Conservation (phyloP, 2,329 filamentous ascomycete genomes). For the Alternaria ethzedia region DNA sequence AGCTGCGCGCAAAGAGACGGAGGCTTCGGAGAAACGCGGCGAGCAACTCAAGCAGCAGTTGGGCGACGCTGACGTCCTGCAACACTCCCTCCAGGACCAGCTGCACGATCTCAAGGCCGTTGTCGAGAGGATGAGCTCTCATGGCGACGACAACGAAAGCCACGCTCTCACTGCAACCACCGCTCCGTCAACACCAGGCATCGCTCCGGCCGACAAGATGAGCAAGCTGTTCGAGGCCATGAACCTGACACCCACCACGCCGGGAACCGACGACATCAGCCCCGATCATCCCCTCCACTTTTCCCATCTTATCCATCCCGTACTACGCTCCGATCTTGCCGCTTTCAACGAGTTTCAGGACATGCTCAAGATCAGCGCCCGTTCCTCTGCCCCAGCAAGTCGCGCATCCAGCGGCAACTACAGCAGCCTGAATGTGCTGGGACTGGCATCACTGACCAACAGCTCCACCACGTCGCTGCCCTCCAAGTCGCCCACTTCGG, state of each 20-base stretch:
- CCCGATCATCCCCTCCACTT: constrained; percentile 75
- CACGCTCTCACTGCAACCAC: constrained; percentile 68
- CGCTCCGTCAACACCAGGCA: constrained; percentile 80
- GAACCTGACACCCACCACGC: constrained; percentile 58
- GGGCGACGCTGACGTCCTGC: constrained; percentile 81
- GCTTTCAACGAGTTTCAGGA: constrained; percentile 86
- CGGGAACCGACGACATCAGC: constrained; percentile 59
- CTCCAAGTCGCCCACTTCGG: constrained; percentile 53
- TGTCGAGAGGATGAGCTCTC: constrained; percentile 82
- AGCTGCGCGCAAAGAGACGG: constrained; percentile 82
- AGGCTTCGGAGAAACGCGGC: constrained; percentile 80
- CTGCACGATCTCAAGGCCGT: constrained; percentile 88
- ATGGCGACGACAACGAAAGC: constrained; percentile 73
- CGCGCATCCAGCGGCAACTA: constrained; percentile 76
- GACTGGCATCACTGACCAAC: constrained; percentile 58
- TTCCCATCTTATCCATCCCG: constrained; percentile 79
- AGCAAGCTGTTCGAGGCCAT: constrained; percentile 67
- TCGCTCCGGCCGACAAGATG: constrained; percentile 63
- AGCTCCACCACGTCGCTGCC: constrained; percentile 59
- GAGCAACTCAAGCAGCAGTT: constrained; percentile 87
- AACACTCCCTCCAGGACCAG: constrained; percentile 92
- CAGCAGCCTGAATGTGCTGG: constrained; percentile 66
- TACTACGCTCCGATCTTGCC: constrained; percentile 80
- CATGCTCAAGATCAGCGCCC: constrained; percentile 70
- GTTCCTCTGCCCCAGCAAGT: constrained; percentile 64